Percentiles rank a stretch among this genome's conserved stretches.
phyloP scores from a whole-genome alignment of 495 filamentous ascomycete species.

The Aspergillus haitiensis region DNA sequence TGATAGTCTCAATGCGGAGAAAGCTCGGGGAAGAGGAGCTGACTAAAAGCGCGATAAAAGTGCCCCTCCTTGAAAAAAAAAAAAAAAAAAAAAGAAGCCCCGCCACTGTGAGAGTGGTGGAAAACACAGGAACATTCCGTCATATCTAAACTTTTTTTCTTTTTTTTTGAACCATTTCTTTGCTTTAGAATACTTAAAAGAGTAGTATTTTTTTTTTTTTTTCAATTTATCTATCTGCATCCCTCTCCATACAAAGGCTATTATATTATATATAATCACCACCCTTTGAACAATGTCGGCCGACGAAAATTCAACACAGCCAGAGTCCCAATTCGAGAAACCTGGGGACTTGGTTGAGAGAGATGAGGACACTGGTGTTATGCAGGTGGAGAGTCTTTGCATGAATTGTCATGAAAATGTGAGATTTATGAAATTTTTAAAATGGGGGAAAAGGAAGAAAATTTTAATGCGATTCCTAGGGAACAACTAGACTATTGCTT shows the following conservation, averaged over 20 bases:
- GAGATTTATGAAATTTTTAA: conserved; percentile 31
- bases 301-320: conserved; percentile 26
- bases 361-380: conserved; percentile 48
- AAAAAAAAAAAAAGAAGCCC: conserved; percentile 32
- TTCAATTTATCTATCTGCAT: conserved; percentile 1
- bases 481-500: conserved; percentile 79
- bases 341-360: conserved; percentile 45
- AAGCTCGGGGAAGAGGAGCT: conserved; percentile 7
- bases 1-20: background rate
- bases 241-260: too few species aligned
- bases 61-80: conserved; percentile 24
- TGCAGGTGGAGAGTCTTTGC: conserved; percentile 65
- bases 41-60: conserved; percentile 19
- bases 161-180: conserved; percentile 20
- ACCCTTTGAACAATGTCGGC: conserved; percentile 33
- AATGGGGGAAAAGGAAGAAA: background rate
- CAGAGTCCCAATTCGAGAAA: conserved; percentile 45
- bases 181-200: background rate
- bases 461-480: conserved; percentile 47
- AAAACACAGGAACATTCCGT: conserved; percentile 45
- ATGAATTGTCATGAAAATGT: conserved; percentile 90
- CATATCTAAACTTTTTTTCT: conserved; percentile 22
- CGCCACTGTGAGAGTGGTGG: conserved; percentile 33
- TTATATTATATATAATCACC: background rate
- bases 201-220: conserved; percentile 11